These are phyloP conservation scores for Rhamnella rubrinervis DNA, from an alignment of 331 rosid species.

Conservation along the genomic window DNA sequence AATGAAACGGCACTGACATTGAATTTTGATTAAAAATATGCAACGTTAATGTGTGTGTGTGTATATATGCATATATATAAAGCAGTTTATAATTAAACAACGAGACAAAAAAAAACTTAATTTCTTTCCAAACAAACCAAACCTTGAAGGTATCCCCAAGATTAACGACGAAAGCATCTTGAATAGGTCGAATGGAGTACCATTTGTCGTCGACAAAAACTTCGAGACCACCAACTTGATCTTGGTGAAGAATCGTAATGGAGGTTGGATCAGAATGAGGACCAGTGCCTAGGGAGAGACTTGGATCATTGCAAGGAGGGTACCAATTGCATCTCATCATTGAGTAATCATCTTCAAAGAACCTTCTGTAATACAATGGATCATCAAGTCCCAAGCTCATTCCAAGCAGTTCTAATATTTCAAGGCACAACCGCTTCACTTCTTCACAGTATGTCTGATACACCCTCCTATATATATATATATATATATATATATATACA, in stretches of 20 bases:
- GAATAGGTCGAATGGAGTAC: conserved; percentile 51
- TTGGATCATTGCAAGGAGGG: conserved; percentile 55
- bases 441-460: conserved; percentile 60
- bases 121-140: neutral
- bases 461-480: conserved; percentile 33
- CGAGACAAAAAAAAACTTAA: neutral
- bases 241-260: conserved; percentile 71
- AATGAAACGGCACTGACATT: too few relatives aligned
- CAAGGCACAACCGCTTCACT: conserved; percentile 45
- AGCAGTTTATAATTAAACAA: neutral
- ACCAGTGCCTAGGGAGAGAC: conserved; percentile 58
- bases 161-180: conserved; percentile 58
- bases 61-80: neutral
- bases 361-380: conserved; percentile 32
- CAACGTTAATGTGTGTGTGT: too few relatives aligned
- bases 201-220: conserved; percentile 55
- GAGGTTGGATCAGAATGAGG: conserved; percentile 84
- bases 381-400: conserved; percentile 65
- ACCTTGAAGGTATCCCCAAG: conserved; percentile 81
- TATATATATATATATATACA: conserved; percentile 1
- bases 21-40: too few relatives aligned
- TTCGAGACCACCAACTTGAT: conserved; percentile 69
- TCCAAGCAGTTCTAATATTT: conserved; percentile 55
- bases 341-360: conserved; percentile 56
- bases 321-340: conserved; percentile 76